Evolutionary conservation across 1,139 yeast genomes (phyloP).

Genomic region (Candida smagusa): DNA sequence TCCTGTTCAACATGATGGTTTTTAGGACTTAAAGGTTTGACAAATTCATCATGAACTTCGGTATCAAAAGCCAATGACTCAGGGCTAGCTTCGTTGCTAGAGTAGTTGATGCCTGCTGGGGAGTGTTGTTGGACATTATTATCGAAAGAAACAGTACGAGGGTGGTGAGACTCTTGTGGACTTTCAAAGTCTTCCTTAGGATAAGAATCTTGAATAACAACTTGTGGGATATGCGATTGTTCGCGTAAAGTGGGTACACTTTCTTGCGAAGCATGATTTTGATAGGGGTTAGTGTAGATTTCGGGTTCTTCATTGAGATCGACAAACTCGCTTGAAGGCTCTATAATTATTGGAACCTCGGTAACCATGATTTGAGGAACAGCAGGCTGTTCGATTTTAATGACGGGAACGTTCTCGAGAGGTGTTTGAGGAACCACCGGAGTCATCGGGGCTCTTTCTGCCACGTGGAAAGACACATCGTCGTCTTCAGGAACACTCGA

Average conservation of each 20-base stretch:
- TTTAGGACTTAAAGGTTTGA: slow-evolving; percentile 31
- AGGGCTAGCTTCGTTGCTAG: slow-evolving; percentile 8
- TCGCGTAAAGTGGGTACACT: not conserved
- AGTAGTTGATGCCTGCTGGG: slow-evolving; percentile 1
- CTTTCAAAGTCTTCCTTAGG: slow-evolving; percentile 6
- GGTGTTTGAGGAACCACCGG: not conserved
- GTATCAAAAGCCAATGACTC: slow-evolving; percentile 1
- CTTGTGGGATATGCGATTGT: not conserved
- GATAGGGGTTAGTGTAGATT: not conserved
- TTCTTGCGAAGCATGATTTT: not conserved
- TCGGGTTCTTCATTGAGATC: not conserved
- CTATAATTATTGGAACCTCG: not conserved
- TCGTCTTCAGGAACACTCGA: not conserved
- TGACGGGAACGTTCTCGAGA: not conserved
- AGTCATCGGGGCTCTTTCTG: not conserved
- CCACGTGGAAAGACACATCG: not conserved
- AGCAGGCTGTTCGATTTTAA: not conserved
- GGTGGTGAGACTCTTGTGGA: slow-evolving; percentile 4
- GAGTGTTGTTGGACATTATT: slow-evolving; percentile 2
- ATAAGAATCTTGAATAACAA: not conserved
- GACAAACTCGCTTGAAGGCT: not conserved
- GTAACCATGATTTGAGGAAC: not conserved
- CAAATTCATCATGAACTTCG: slow-evolving; percentile 5
- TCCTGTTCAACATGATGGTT: slow-evolving; percentile 31
- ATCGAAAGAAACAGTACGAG: slow-evolving; percentile 5